Evolutionary conservation across 2,329 filamentous ascomycete genomes (phyloP).

Genomic region (Zymoseptoria crescenta): DNA sequence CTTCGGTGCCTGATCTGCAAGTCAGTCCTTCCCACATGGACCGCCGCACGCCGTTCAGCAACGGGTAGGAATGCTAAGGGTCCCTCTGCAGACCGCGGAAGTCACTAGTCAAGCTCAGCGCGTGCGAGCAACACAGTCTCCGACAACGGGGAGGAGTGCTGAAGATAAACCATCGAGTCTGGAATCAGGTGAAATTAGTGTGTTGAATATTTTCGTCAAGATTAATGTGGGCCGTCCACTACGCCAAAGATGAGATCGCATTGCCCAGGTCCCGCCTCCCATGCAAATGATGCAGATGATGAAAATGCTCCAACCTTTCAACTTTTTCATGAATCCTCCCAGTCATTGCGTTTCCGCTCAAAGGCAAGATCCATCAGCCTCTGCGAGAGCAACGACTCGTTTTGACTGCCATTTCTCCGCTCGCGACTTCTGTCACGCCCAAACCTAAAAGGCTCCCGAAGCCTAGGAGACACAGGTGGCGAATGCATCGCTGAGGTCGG

Average conservation of each 20-base stretch:
- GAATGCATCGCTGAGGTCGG: constrained; percentile 9
- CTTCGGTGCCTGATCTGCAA: not conserved
- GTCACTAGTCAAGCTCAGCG: no score
- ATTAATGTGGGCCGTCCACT: not conserved
- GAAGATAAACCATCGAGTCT: not conserved
- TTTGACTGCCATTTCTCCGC: constrained; percentile 61
- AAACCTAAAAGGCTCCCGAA: constrained; percentile 21
- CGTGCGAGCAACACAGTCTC: not conserved
- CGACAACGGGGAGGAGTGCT: not conserved
- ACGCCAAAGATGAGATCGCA: not conserved
- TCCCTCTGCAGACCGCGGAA: no score
- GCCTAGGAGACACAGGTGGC: not conserved
- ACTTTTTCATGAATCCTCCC: not conserved
- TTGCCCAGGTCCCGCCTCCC: not conserved
- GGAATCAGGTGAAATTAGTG: not conserved
- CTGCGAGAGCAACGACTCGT: constrained; percentile 56
- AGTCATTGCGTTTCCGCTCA: constrained; percentile 6
- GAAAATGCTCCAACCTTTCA: not conserved
- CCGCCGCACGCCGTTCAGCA: no score
- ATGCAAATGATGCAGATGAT: not conserved
- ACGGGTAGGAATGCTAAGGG: no score
- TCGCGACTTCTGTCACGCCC: constrained; percentile 44
- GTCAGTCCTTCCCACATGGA: no score
- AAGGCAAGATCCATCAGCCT: constrained; percentile 54
- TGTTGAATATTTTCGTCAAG: not conserved